Base-by-base conservation (phyloP, 2,329 filamentous ascomycete species). In the Aureobasidium sp. region DNA sequence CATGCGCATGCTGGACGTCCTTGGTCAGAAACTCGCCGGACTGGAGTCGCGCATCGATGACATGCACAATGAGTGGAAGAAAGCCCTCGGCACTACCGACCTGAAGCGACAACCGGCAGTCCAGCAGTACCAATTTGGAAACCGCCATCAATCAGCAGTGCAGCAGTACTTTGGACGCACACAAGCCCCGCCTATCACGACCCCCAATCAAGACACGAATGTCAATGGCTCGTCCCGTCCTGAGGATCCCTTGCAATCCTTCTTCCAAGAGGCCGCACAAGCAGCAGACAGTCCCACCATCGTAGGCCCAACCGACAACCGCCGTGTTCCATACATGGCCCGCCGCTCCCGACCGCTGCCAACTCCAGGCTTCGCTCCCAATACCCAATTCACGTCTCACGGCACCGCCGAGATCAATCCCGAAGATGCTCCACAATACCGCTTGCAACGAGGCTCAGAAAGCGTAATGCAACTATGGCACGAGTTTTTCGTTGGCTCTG, bases 61-160 rank as follows among this genome's bases (percentile, higher is more conserved):
- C 7, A 60, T 60, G 44, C 31, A 60, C n/a, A 60, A 42, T 4
- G 57, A 60, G 25, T 60, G 57, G 57, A 57, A 25, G 53, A 36
- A n/a, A 25, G 12, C 20, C 27, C 17, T 29, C 2, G 37, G 11
- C n/a, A 55, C 15, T n/a, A 27, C 25, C 36, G 3, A 31, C 14
- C 17, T 34, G 25, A 41, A 20, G 49, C 49, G 14, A 29, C 22
- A 37, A 27, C 14, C 15, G 5, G 49, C 36, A 5, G 22, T 14
- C 8, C 51, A 42, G 25, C 51, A 55, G 20, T 27, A 52, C 31
- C 52, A 42, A 14, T 41, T 29, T 5, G 37, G 52, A 29, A 55
- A 42, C 37, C 52, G 52, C 37, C 52, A 55, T 41, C 52, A 44
- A 31, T 29, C 52, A 0, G 52, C 52, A n/a, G 52, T 55, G 0